Evolutionary conservation across 179 eudicot genomes (phyloP), one percentile per base, ranked within the genome.

Genomic region (Dionaea muscipula): DNA sequence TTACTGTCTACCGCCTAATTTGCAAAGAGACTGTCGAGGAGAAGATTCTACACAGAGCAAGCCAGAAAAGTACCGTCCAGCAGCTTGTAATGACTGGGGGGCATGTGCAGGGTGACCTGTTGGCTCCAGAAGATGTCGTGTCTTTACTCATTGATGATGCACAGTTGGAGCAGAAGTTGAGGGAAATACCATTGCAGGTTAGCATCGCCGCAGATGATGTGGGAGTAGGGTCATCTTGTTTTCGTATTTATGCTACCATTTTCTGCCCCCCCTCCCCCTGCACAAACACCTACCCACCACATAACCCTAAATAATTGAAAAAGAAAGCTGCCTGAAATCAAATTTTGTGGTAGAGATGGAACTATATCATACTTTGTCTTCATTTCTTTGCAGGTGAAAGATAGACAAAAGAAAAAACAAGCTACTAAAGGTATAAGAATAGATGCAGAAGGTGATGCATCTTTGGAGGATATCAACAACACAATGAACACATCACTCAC

Each of bases 11-110:
- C 62, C 86, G 98, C 43, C 66, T 91, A 47, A 86, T 91, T 27
- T 91, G 95, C 71, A 91, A 91, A 74, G 98, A 91, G 65, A 91
- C 98, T 0, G 95, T 91, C 10, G 98, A 91, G 68, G 98, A 91
- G 72, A 91, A 91, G 72, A 91, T 91, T 59, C 68, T 91, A 69
- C 95, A 83, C 65, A 81, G 98, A 71, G 98, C 98, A 16, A 87
- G 86, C 45, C 98, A 91, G 68, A 91, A 90, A 61, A 91, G 64
- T 76, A 86, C 98, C 1, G 98, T 91, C 21, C 98, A 91, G 70
- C 98, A 91, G 70, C 94, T 91, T 64, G 98, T 91, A 26, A 91
- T 91, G 98, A 91, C 98, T 22, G 98, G 98, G 18, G 98, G 98
- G 26, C 98, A 91, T 73, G 95, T 91, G 55, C 98, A 91, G 77